Evolutionary conservation across 1,284 basidiomycete genomes (phyloP).

Genomic region (Cutaneotrichosporon cavernicola): DNA sequence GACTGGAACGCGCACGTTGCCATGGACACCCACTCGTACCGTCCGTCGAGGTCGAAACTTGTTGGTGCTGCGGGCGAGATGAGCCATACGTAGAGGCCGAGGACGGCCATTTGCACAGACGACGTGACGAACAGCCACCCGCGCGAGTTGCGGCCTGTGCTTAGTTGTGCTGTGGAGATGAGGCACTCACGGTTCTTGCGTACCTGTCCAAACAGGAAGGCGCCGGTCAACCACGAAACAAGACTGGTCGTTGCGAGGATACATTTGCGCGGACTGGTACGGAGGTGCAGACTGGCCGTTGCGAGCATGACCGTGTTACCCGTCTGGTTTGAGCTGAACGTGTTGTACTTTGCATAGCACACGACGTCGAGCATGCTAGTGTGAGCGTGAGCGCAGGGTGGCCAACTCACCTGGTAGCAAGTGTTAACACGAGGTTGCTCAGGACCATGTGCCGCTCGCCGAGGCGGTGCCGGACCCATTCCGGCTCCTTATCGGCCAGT

Average conservation of each 20-base stretch:
- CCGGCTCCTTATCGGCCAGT: neutral
- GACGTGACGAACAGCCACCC: slow-evolving; percentile 26
- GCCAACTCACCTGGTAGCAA: slow-evolving; percentile 10
- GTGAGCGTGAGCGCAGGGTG: slow-evolving; percentile 3
- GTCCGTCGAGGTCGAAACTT: slow-evolving; percentile 8
- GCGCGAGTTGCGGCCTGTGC: slow-evolving; percentile 27
- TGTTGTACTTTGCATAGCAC: slow-evolving; percentile 20
- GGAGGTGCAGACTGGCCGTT: slow-evolving; percentile 16
- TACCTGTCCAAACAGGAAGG: slow-evolving; percentile 34
- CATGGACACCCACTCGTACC: slow-evolving; percentile 27
- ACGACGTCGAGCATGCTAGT: slow-evolving; percentile 25
- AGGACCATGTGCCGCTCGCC: slow-evolving; percentile 29
- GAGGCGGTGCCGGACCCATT: slow-evolving; percentile 21
- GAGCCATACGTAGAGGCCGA: slow-evolving; percentile 21
- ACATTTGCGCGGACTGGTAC: slow-evolving; percentile 15
- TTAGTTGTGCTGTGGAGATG: too few relatives aligned
- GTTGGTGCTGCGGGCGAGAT: slow-evolving; percentile 10
- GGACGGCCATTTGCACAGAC: slow-evolving; percentile 19
- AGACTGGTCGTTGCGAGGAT: slow-evolving; percentile 22
- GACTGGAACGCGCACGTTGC: slow-evolving; percentile 26
- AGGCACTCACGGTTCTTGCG: slow-evolving; percentile 31
- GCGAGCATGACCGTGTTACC: slow-evolving; percentile 27
- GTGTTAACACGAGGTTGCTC: slow-evolving; percentile 30
- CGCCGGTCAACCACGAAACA: slow-evolving; percentile 26
- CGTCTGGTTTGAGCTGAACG: slow-evolving; percentile 26